These are phyloP conservation scores for Dothistroma septosporum DNA, from an alignment of 2,329 filamentous ascomycete species.

Conservation along the genomic window DNA sequence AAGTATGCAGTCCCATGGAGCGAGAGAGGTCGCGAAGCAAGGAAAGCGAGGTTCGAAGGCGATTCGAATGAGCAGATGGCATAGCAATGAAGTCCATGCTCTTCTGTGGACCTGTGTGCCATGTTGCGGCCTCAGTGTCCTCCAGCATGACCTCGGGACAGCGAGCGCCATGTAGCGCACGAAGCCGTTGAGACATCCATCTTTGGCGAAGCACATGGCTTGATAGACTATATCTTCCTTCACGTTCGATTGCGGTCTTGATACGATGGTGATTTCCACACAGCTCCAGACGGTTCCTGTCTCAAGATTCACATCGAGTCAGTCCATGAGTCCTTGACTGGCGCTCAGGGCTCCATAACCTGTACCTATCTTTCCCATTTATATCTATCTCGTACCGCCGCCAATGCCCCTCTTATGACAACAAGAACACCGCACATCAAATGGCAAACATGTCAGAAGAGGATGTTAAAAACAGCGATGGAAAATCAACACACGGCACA, in stretches of 20 bases:
- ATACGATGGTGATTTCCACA: not conserved
- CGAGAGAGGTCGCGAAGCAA: conserved; percentile 3
- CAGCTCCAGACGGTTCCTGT: too few relatives aligned
- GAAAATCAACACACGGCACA: too few relatives aligned
- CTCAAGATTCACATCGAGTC: too few relatives aligned
- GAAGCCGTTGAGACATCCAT: not conserved
- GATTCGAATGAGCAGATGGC: conserved; percentile 3
- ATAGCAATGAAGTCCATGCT: not conserved
- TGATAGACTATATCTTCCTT: not conserved
- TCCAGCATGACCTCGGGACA: not conserved
- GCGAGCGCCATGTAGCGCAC: not conserved
- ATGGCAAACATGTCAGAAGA: too few relatives aligned
- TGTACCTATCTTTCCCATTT: too few relatives aligned
- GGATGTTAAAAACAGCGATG: too few relatives aligned
- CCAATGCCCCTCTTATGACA: too few relatives aligned
- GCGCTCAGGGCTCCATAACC: too few relatives aligned
- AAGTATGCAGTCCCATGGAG: conserved; percentile 7
- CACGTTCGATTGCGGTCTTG: not conserved
- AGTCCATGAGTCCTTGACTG: too few relatives aligned
- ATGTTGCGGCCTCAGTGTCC: not conserved
- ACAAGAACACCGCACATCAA: too few relatives aligned
- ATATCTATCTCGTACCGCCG: too few relatives aligned
- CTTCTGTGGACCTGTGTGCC: not conserved
- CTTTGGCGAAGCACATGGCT: not conserved
- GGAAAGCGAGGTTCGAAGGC: conserved; percentile 5